Conservation (phyloP, 2,329 filamentous ascomycete genomes). For the Alternaria arborescens region DNA sequence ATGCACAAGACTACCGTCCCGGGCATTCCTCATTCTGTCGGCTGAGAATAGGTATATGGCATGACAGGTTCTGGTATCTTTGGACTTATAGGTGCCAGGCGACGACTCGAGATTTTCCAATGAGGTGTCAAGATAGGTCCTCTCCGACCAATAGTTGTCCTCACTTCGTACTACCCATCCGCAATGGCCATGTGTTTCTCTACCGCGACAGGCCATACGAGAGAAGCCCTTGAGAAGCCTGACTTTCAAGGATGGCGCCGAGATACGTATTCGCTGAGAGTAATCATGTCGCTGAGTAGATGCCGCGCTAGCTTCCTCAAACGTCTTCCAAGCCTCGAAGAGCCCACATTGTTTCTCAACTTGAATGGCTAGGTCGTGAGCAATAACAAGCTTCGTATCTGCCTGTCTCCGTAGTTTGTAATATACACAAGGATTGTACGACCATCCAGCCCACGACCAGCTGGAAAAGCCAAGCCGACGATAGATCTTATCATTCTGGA, state of each 20-base stretch:
- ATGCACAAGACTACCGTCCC: background rate
- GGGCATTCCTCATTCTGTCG: too few relatives aligned
- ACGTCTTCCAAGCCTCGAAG: background rate
- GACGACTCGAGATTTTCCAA: background rate
- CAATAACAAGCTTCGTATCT: background rate
- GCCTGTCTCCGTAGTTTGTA: background rate
- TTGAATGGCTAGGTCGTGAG: background rate
- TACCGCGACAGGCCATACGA: background rate
- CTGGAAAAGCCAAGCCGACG: background rate
- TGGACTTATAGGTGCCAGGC: rapidly evolving
- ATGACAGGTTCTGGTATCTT: background rate
- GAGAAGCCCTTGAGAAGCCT: too few relatives aligned
- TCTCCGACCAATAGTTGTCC: background rate
- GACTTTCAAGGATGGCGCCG: background rate
- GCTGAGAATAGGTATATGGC: background rate
- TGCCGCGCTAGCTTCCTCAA: background rate
- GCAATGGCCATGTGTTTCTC: background rate
- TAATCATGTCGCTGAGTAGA: background rate
- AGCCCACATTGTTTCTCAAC: background rate
- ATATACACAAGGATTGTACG: rapidly evolving
- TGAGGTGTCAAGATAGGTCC: background rate
- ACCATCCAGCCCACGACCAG: background rate
- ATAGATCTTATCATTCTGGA: background rate
- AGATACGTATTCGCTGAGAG: background rate
- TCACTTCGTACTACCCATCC: background rate